Base-by-base conservation (phyloP, 2,329 filamentous ascomycete species). In the Alternaria panax region DNA sequence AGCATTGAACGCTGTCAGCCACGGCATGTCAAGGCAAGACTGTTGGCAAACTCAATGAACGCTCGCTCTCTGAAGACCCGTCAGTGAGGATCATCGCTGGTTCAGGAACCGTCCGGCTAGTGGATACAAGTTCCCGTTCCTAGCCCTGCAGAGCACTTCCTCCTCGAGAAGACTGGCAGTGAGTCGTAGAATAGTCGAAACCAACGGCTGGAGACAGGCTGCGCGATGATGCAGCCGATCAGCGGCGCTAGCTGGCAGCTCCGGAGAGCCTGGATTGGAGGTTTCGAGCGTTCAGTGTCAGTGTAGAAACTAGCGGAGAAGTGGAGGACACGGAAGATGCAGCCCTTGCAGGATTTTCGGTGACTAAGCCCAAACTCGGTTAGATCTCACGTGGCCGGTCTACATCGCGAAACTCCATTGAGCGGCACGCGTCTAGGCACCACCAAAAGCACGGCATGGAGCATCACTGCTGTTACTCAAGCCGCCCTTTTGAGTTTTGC, bases 261-360 rank as follows among this genome's bases (percentile, higher is more conserved):
- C 46, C 52, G 25, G 43, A 27, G 32, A 9, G 25, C 28, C 18
- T 38, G 20, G 48, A 18, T 38, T 36, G 30, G 47, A 25, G 8
- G 45, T 34, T 34, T 12, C 11, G 14, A 27, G 34, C 14, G n/a
- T 20, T 36, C 22, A 14, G 9, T 54, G 51, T 40, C 32, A n/a
- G 34, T 47, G 25, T 51, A 34, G 28, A 16, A 22, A n/a, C 22
- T 18, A 27, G 45, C 54, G 18, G 25, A 30, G 54, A 45, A 20
- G 38, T 47, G 54, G 47, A 41, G 42, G 40, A 27, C 41, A 34
- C 47, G 40, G 47, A 45, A 32, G 8, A 54, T n/a, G 50, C 42
- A 48, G 50, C 34, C 45, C 41, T 34, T 25, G 51, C 42, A 41
- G 24, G 42, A 54, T 58, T 54, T 58, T 54, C 42, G 41, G 42